Percentiles rank a stretch among this genome's conserved stretches.
Evolutionary conservation across 768 basidiomycete species (phyloP).

Genomic region (Tulasnella sp.): DNA sequence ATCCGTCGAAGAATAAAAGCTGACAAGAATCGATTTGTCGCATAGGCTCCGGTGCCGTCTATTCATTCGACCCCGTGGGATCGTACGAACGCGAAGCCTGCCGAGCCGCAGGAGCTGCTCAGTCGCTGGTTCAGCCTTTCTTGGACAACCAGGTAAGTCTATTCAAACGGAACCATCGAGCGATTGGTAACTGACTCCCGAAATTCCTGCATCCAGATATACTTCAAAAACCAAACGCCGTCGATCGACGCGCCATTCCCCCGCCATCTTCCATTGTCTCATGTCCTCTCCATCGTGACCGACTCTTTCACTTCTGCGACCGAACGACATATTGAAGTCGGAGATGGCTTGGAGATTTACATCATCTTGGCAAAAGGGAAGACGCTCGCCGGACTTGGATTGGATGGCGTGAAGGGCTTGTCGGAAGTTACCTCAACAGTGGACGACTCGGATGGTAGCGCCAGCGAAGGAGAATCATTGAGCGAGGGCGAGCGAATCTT

Average conservation of each 20-base stretch:
- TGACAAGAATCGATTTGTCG: not conserved
- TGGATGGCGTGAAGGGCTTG: conserved; percentile 47
- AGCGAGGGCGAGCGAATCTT: conserved; percentile 55
- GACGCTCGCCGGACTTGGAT: conserved; percentile 40
- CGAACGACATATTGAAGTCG: conserved; percentile 98
- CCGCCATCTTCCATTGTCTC: conserved; percentile 66
- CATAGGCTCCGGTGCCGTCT: conserved; percentile 88
- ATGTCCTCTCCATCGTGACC: conserved; percentile 79
- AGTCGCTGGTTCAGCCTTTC: conserved; percentile 91
- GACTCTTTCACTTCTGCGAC: conserved; percentile 97
- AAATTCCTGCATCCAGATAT: conserved; percentile 52
- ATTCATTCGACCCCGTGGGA: conserved; percentile 99
- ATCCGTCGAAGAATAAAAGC: not conserved
- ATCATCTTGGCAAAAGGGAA: conserved; percentile 69
- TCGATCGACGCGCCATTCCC: conserved; percentile 69
- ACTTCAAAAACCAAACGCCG: conserved; percentile 91
- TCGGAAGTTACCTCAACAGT: conserved; percentile 55
- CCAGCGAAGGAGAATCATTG: conserved; percentile 6
- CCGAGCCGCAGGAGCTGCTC: conserved; percentile 94
- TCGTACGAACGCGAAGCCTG: conserved; percentile 97
- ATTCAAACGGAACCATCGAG: not conserved
- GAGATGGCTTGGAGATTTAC: conserved; percentile 90
- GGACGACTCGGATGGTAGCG: conserved; percentile 29
- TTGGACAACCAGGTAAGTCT: conserved; percentile 87
- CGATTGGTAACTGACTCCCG: not conserved